Base-by-base conservation (phyloP, 371 early-diverging fungal species). In the Syncephalis plumigaleata region DNA sequence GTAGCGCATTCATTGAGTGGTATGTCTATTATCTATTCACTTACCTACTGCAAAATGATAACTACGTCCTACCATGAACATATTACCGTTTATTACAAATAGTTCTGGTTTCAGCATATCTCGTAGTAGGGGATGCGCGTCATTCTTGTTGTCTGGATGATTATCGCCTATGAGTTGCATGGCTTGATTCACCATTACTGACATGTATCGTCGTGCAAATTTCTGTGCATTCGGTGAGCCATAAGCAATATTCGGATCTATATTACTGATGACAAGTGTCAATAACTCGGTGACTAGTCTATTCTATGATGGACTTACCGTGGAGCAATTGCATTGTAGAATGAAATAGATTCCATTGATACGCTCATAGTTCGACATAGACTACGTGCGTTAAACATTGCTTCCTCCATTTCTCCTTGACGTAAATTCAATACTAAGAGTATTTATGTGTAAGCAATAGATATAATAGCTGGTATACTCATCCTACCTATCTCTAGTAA, bases 21-120 rank as follows among this genome's bases (percentile, higher is more conserved):
- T n/a, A n/a, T n/a, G 9, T 31, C 2, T 20, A 15, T 51, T 49
- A 9, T 42, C 39, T 45, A 17, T 31, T 39, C 2, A 57, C 65
- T 57, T 62, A 83, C 82, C 59, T 23, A 71, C 68, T 13, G 84
- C 75, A 3, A 62, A 57, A 17, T 59, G 26, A 50, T 75, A 77
- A 24, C 66, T 72, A 51, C 71, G 59, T 1, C 70, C 71, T 8
- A 60, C 48, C n/a, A 58, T 53, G 53, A 79, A 48, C 18, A 81
- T 60, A 49, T 77, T 67, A 1, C 79, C 89, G 58, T 75, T 67
- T 1, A 78, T 38, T 8, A 66, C 57, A n/a, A 76, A 48, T 26
- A 85, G 22, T 42, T 20, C 46, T n/a, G 42, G 37, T 37, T 22
- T 23, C 46, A 54, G n/a, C 55, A 43, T 17, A 11, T 55, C n/a